Base-by-base conservation (phyloP, 768 basidiomycete genomes). In the Mycena vulgaris region DNA sequence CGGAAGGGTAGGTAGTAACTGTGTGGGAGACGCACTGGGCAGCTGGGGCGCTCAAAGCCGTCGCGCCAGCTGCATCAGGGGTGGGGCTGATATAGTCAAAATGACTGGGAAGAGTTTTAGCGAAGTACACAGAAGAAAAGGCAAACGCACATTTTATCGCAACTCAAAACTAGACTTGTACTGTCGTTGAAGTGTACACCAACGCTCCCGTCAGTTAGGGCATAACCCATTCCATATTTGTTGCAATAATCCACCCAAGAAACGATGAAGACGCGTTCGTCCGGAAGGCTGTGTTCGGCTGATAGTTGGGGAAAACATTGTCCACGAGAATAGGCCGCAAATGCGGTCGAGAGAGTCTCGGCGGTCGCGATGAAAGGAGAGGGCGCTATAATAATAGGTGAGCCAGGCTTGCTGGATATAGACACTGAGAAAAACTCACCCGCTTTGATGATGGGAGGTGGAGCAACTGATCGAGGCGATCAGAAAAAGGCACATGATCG, bases 161-260 rank as follows among this genome's bases (percentile, higher is more conserved):
- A 90, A 42, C 94, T 89, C 71, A 99, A 83, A 35, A 98, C 89
- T 71, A 98, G 78, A 33, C 89, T 93, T 19, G 96, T 95, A 78
- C 93, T 95, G 79, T 99, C 98, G 76, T 98, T 99, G 84, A 98
- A 99, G 81, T 98, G 92, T 25, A 98, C 95, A 6, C 96, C 95
- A 52, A 98, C 92, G 25, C 94, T 93, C 4, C 97, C 96, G 76
- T 99, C 96, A 23, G 96, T 97, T 77, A 99, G 84, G 5, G 96
- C 95, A 79, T 98, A 99, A 1, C 97, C 98, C 95, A 98, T 99
- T n/a, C 97, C 98, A 81, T 98, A 99, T 85, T 98, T 98, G 81
- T 96, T 95, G 79, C 95, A 97, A 78, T 99, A 99, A 80, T 99
- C 98, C 47, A 99, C 93, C 98, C 98, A 99, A n/a, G 94, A 95